Percentiles rank a stretch among this genome's conserved stretches.
Evolutionary conservation across 352 stramenopile species (phyloP).

Genomic region (Elongisporangium prolatum): DNA sequence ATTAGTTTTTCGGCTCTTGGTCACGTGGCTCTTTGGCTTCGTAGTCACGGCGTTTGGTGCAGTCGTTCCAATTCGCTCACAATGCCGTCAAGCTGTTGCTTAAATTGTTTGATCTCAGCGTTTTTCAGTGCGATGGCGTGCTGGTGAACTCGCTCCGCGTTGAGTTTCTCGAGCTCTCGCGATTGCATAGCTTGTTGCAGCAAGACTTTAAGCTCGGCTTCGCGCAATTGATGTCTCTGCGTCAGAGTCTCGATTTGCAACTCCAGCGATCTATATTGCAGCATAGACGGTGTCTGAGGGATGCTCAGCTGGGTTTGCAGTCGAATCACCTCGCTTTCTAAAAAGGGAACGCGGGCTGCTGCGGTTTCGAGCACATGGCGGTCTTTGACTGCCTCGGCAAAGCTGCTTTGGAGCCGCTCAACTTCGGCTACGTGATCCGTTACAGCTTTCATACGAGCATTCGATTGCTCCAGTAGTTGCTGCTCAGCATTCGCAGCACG

Average conservation of each 20-base stretch:
- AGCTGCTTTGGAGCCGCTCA: conserved; percentile 25
- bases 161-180: conserved; percentile 62
- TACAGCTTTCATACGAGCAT: conserved; percentile 17
- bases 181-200: conserved; percentile 58
- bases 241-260: conserved; percentile 69
- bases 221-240: conserved; percentile 69
- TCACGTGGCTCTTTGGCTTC: too few relatives aligned
- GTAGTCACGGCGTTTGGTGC: conserved; percentile 14
- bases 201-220: conserved; percentile 73
- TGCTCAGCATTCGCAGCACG: conserved; percentile 13
- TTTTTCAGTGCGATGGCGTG: conserved; percentile 69
- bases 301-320: conserved; percentile 41
- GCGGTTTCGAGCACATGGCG: conserved; percentile 22
- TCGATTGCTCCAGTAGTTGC: conserved; percentile 18
- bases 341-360: conserved; percentile 23
- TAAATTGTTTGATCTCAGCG: conserved; percentile 72
- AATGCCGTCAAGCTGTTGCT: conserved; percentile 67
- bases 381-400: conserved; percentile 20
- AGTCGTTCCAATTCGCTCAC: conserved; percentile 49
- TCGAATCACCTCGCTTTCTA: conserved; percentile 52
- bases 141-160: conserved; percentile 46
- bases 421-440: conserved; percentile 21
- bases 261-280: conserved; percentile 71
- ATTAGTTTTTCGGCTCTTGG: too few relatives aligned
- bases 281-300: conserved; percentile 71